phyloP scores from a whole-genome alignment of 768 basidiomycete species.

The Lenzites betulinus region DNA sequence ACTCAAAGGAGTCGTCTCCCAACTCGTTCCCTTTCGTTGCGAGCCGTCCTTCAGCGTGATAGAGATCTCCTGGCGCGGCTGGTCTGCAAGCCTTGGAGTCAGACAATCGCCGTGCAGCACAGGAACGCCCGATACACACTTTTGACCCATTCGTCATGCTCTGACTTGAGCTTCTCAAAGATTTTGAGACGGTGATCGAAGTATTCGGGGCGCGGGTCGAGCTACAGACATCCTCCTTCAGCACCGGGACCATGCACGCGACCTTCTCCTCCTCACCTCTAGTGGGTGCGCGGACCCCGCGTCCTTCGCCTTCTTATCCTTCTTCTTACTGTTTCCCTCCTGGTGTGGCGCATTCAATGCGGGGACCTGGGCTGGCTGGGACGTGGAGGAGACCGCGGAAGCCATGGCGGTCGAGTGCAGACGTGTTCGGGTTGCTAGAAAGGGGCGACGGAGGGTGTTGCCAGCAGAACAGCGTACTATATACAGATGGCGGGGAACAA shows the following conservation, averaged over 20 bases:
- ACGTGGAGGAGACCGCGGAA: slow-evolving; percentile 55
- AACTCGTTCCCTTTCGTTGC: slow-evolving; percentile 80
- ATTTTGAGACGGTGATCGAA: slow-evolving; percentile 89
- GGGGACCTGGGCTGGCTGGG: slow-evolving; percentile 49
- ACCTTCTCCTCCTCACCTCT: slow-evolving; percentile 54
- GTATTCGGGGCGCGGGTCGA: slow-evolving; percentile 82
- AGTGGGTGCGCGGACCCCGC: slow-evolving; percentile 53
- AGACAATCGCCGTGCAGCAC: neutral
- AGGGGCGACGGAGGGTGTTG: slow-evolving; percentile 5
- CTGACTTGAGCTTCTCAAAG: slow-evolving; percentile 83
- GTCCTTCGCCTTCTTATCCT: slow-evolving; percentile 32
- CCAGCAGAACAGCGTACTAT: slow-evolving; percentile 15
- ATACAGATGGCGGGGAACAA: slow-evolving; percentile 26
- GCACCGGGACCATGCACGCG: neutral
- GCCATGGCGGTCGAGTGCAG: slow-evolving; percentile 47
- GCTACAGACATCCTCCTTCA: slow-evolving; percentile 39
- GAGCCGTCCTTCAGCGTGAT: slow-evolving; percentile 89
- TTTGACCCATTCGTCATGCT: slow-evolving; percentile 80
- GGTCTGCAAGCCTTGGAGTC: slow-evolving; percentile 44
- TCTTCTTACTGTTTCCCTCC: slow-evolving; percentile 46
- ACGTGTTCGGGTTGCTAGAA: slow-evolving; percentile 21
- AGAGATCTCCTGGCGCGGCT: slow-evolving; percentile 81
- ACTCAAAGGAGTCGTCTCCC: slow-evolving; percentile 94
- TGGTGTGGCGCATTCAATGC: slow-evolving; percentile 46
- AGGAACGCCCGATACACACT: slow-evolving; percentile 44